Percentiles rank a stretch among this genome's conserved stretches.
phyloP scores from a whole-genome alignment of 2,329 filamentous ascomycete genomes.

The Pyrenophora graminea region DNA sequence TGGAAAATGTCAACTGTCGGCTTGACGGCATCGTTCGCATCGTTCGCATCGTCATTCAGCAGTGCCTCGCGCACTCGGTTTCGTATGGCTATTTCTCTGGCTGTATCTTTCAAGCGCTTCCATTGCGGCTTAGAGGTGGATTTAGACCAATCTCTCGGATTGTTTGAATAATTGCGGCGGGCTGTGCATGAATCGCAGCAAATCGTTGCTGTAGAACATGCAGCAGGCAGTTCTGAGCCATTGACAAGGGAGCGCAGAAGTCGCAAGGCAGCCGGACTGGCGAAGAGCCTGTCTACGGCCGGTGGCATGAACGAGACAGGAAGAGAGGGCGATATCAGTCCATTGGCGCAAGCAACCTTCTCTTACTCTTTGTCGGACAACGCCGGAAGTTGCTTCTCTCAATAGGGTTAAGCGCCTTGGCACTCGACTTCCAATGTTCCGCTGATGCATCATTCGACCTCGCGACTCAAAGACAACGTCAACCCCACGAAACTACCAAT shows the following conservation, averaged over 20 bases:
- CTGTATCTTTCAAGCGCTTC: constrained; percentile 19
- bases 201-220: constrained; percentile 19
- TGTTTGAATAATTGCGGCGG: constrained; percentile 21
- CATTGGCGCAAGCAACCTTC: constrained; percentile 22
- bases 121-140: constrained; percentile 12
- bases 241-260: constrained; percentile 43
- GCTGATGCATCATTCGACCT: constrained; percentile 36
- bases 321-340: constrained; percentile 20
- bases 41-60: constrained; percentile 11
- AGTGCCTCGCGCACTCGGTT: constrained; percentile 16
- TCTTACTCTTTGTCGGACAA: constrained; percentile 4
- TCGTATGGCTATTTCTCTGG: constrained; percentile 5
- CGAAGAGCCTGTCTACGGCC: constrained; percentile 52
- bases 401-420: constrained; percentile 26
- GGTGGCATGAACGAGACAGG: constrained; percentile 48
- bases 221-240: constrained; percentile 25
- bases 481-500: constrained; percentile 39
- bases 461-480: constrained; percentile 31
- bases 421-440: constrained; percentile 14
- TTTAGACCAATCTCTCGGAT: not conserved
- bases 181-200: constrained; percentile 21
- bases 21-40: constrained; percentile 1
- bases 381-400: constrained; percentile 17
- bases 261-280: constrained; percentile 50
- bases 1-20: constrained; percentile 1